Evolutionary conservation across 2,329 filamentous ascomycete species (phyloP).

Genomic region (Colletotrichum scovillei): DNA sequence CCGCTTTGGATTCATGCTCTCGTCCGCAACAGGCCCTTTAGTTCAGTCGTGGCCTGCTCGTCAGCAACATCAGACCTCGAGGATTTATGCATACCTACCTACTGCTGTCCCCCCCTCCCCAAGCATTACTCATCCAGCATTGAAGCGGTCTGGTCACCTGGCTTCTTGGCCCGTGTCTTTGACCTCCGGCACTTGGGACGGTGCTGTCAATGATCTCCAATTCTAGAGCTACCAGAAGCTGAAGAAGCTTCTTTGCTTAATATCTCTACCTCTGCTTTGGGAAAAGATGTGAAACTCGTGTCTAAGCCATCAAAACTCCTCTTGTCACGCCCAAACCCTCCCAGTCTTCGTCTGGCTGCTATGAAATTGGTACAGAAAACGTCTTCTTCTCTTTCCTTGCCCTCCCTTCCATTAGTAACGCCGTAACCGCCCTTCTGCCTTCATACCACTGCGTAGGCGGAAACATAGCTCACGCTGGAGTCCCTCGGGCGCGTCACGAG

Average conservation of each 20-base stretch:
- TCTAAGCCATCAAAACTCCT: constrained; percentile 25
- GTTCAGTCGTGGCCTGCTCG: not conserved
- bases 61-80: constrained; percentile 7
- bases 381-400: too few relatives aligned
- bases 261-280: not conserved
- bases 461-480: constrained; percentile 94
- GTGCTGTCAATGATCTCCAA: not conserved
- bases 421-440: not conserved
- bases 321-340: not conserved
- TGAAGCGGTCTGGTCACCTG: not conserved
- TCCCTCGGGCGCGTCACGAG: constrained; percentile 75
- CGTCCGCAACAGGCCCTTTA: not conserved
- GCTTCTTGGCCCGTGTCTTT: not conserved
- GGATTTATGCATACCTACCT: constrained; percentile 2
- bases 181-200: constrained; percentile 10
- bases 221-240: not conserved
- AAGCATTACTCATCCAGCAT: not conserved
- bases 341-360: too few relatives aligned
- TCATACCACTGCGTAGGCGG: constrained; percentile 84
- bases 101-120: not conserved
- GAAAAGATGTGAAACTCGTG: constrained; percentile 1
- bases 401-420: not conserved
- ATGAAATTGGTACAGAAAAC: not conserved
- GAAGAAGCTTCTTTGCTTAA: not conserved
- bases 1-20: not conserved